phyloP scores from a whole-genome alignment of 768 basidiomycete species.

The Agrocybe pediades region DNA sequence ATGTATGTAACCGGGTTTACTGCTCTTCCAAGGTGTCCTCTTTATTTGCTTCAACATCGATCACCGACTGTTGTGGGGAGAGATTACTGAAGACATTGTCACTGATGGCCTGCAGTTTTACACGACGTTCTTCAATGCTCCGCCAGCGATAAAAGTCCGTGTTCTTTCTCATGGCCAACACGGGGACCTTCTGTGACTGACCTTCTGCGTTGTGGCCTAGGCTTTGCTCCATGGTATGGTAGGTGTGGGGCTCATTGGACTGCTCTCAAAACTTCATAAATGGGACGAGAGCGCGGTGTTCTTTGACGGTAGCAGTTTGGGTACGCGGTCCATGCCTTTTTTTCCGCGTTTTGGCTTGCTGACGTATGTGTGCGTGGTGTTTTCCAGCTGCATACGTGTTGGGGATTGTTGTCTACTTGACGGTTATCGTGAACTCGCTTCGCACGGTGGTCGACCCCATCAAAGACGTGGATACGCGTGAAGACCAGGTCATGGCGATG shows the following conservation, averaged over 20 bases:
- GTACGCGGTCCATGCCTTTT: slow-evolving; percentile 43
- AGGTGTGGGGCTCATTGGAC: slow-evolving; percentile 72
- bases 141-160: slow-evolving; percentile 88
- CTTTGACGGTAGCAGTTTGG: slow-evolving; percentile 89
- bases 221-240: slow-evolving; percentile 87
- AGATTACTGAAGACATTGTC: slow-evolving; percentile 62
- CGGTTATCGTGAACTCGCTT: slow-evolving; percentile 78
- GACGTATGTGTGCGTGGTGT: not conserved
- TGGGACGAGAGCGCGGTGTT: slow-evolving; percentile 95
- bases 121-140: slow-evolving; percentile 89
- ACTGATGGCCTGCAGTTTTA: slow-evolving; percentile 89
- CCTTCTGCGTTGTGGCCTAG: slow-evolving; percentile 36
- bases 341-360: not conserved
- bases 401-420: slow-evolving; percentile 75
- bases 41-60: slow-evolving; percentile 89
- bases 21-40: slow-evolving; percentile 56
- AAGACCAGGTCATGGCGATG: slow-evolving; percentile 77
- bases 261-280: slow-evolving; percentile 76
- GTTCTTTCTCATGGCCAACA: not conserved
- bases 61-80: slow-evolving; percentile 77
- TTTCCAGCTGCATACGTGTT: slow-evolving; percentile 72
- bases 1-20: slow-evolving; percentile 7
- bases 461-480: slow-evolving; percentile 52
- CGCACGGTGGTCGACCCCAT: slow-evolving; percentile 72
- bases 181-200: not conserved